Percentiles rank a stretch among this genome's conserved stretches.
phyloP scores from a whole-genome alignment of 2,329 filamentous ascomycete species.

The Meredithiella fracta region DNA sequence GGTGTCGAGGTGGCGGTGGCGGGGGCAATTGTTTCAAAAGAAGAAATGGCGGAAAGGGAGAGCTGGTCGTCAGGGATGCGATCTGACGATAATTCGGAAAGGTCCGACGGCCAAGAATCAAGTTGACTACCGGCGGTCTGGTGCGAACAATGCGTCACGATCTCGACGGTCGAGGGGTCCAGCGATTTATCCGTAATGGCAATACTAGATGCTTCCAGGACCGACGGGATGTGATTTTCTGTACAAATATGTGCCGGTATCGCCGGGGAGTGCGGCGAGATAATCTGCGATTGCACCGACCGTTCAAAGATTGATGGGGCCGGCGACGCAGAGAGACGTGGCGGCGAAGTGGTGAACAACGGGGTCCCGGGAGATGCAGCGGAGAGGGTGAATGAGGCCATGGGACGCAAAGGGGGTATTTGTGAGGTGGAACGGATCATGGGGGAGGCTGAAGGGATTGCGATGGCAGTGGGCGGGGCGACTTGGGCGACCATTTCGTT shows the following conservation, averaged over 20 bases:
- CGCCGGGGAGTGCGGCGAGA: slow-evolving; percentile 61
- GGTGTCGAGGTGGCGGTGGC: slow-evolving; percentile 15
- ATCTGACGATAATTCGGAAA: slow-evolving; percentile 35
- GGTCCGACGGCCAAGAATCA: slow-evolving; percentile 40
- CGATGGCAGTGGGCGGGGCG: slow-evolving; percentile 39
- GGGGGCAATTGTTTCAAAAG: slow-evolving; percentile 40
- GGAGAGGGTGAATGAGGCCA: slow-evolving; percentile 17
- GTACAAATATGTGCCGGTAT: slow-evolving; percentile 88
- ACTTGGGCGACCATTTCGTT: slow-evolving; percentile 28
- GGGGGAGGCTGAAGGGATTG: not conserved
- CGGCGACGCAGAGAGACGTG: slow-evolving; percentile 58
- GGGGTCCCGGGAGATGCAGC: slow-evolving; percentile 39
- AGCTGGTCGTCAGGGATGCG: slow-evolving; percentile 39
- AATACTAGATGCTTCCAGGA: slow-evolving; percentile 77
- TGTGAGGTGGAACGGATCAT: not conserved
- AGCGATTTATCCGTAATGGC: slow-evolving; percentile 78
- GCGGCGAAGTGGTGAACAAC: slow-evolving; percentile 47
- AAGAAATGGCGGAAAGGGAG: slow-evolving; percentile 62
- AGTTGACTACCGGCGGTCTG: slow-evolving; percentile 41
- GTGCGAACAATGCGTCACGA: slow-evolving; percentile 72
- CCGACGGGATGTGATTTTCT: slow-evolving; percentile 83
- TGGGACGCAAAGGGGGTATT: slow-evolving; percentile 7
- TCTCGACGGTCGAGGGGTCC: slow-evolving; percentile 80
- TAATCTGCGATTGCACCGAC: slow-evolving; percentile 65
- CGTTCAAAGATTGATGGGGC: slow-evolving; percentile 79